These are phyloP conservation scores for Torrubiella hemipterigena DNA, from an alignment of 2,329 filamentous ascomycete species.

Conservation along the genomic window DNA sequence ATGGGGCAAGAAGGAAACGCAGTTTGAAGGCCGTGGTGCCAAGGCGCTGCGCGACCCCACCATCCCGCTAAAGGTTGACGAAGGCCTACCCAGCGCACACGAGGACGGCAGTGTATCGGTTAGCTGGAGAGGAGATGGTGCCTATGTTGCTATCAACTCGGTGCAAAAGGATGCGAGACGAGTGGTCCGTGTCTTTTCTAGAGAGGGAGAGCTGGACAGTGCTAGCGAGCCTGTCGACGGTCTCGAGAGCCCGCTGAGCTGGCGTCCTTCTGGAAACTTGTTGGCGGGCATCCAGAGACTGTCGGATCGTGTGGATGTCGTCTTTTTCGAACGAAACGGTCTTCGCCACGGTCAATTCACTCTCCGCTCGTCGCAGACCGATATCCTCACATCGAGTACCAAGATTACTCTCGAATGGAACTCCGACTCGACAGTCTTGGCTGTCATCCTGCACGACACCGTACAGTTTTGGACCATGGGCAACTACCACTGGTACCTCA, in stretches of 20 bases:
- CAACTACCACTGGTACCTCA: constrained; percentile 97
- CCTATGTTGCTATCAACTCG: constrained; percentile 77
- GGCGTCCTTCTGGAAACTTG: constrained; percentile 82
- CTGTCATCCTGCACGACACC: constrained; percentile 60
- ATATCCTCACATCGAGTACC: constrained; percentile 39
- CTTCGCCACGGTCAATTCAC: constrained; percentile 89
- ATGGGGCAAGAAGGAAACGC: constrained; percentile 97
- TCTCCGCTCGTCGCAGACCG: constrained; percentile 55
- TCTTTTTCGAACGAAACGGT: constrained; percentile 97
- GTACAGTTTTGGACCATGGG: constrained; percentile 95
- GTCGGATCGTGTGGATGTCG: constrained; percentile 60
- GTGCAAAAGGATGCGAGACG: constrained; percentile 59
- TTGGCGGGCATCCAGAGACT: constrained; percentile 74
- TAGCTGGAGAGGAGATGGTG: constrained; percentile 90
- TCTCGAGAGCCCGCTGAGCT: constrained; percentile 77
- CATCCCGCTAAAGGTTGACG: constrained; percentile 82
- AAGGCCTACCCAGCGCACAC: constrained; percentile 60
- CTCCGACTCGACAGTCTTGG: constrained; percentile 78
- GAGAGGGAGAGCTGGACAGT: constrained; percentile 83
- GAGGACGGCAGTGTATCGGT: constrained; percentile 65
- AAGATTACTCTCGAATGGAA: constrained; percentile 74
- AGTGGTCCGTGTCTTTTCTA: constrained; percentile 78
- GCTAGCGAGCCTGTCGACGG: constrained; percentile 91
- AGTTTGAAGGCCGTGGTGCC: constrained; percentile 88
- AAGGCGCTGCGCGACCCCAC: constrained; percentile 84